Conservation (phyloP, 306 rosid genomes). For the Cicer yamashitae region DNA sequence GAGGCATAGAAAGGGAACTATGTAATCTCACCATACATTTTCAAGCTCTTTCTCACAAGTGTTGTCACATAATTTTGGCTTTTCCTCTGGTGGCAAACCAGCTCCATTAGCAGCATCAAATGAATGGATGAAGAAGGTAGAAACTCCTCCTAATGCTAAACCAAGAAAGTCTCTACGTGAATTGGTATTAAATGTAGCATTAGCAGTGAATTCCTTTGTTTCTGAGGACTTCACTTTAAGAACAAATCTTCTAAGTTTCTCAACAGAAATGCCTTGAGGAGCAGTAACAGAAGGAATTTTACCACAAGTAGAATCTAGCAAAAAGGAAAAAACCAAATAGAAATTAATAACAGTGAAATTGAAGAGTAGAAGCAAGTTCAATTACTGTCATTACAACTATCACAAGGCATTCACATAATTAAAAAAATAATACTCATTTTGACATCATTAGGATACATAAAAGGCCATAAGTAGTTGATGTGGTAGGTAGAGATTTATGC, state of each 20-base stretch:
- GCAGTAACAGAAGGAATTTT: slow-evolving; percentile 36
- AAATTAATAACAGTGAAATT: too few relatives aligned
- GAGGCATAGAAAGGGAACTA: slow-evolving; percentile 45
- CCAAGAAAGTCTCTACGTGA: slow-evolving; percentile 77
- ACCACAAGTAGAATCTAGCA: slow-evolving; percentile 53
- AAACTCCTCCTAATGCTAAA: slow-evolving; percentile 64
- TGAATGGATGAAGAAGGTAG: slow-evolving; percentile 58
- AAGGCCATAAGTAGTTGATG: too few relatives aligned
- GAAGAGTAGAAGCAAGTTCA: too few relatives aligned
- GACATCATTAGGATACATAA: too few relatives aligned
- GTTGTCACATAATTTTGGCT: slow-evolving; percentile 77
- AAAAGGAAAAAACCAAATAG: not conserved
- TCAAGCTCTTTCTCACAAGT: slow-evolving; percentile 91
- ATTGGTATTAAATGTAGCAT: slow-evolving; percentile 43
- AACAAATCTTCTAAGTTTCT: slow-evolving; percentile 49
- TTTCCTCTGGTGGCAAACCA: slow-evolving; percentile 91
- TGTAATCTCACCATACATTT: slow-evolving; percentile 97
- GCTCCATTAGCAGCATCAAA: slow-evolving; percentile 72
- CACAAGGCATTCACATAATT: too few relatives aligned
- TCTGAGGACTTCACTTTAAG: slow-evolving; percentile 43
- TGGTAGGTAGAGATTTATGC: not conserved
- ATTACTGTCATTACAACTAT: too few relatives aligned
- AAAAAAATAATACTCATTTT: too few relatives aligned
- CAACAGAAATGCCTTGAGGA: slow-evolving; percentile 48
- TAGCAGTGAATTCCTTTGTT: slow-evolving; percentile 40